Percentiles rank a stretch among this genome's conserved stretches.
These are phyloP conservation scores for Psidium guajava DNA, from an alignment of 345 rosid genomes.

Conservation along the genomic window DNA sequence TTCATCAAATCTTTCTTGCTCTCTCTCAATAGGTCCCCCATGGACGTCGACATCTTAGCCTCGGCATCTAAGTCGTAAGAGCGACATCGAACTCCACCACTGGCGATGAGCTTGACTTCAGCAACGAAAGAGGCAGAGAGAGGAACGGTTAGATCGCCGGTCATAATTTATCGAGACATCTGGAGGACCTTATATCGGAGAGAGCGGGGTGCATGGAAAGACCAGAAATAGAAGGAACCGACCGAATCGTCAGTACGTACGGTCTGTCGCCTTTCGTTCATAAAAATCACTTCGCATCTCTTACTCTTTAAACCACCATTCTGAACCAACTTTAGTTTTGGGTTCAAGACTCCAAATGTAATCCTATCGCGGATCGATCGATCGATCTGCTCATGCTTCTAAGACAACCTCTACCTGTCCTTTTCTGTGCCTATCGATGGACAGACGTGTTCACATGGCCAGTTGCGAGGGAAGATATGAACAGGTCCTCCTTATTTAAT, in stretches of 20 bases:
- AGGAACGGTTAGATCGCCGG: neutral
- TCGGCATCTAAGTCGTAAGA: neutral
- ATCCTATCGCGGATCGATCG: neutral
- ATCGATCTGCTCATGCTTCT: neutral
- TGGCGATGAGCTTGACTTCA: neutral
- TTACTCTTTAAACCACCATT: neutral
- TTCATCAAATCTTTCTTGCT: neutral
- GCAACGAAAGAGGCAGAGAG: neutral
- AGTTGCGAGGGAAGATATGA: neutral
- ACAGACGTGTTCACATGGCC: neutral
- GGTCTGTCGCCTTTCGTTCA: neutral
- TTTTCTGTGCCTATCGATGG: neutral
- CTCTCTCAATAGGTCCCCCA: neutral
- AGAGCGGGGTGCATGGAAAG: neutral
- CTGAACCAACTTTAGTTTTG: neutral
- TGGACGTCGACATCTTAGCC: neutral
- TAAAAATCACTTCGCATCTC: neutral
- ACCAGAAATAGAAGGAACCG: neutral
- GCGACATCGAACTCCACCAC: neutral
- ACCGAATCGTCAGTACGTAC: neutral
- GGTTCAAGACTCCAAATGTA: neutral
- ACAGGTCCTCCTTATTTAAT: neutral
- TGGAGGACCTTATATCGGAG: neutral
- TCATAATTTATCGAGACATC: neutral
- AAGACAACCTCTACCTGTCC: neutral